Conservation (phyloP, 768 basidiomycete species). For the Panaeolus papilionaceus region DNA sequence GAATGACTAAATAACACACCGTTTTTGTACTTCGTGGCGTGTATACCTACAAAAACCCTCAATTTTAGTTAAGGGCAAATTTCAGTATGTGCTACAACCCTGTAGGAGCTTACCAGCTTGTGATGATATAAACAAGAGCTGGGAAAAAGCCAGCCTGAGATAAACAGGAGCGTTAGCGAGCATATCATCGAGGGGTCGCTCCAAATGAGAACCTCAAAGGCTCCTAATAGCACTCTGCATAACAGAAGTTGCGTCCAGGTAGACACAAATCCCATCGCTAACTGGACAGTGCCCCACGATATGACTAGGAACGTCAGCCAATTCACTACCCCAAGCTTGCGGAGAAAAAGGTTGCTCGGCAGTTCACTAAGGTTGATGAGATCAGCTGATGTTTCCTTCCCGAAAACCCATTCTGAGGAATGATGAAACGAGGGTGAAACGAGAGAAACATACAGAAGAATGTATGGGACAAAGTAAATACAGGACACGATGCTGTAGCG, state of each 20-base stretch:
- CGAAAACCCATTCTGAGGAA: not conserved
- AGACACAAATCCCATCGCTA: slow-evolving; percentile 54
- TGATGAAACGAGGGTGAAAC: slow-evolving; percentile 17
- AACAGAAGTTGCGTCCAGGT: slow-evolving; percentile 47
- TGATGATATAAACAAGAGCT: slow-evolving; percentile 53
- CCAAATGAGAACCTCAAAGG: slow-evolving; percentile 42
- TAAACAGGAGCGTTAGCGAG: not conserved
- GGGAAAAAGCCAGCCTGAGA: slow-evolving; percentile 57
- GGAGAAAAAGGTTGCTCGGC: slow-evolving; percentile 50
- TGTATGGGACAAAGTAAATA: slow-evolving; percentile 55
- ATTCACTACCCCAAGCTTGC: slow-evolving; percentile 47
- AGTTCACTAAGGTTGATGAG: slow-evolving; percentile 39
- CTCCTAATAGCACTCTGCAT: slow-evolving; percentile 47
- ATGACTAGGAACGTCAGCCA: slow-evolving; percentile 49
- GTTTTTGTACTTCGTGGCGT: slow-evolving; percentile 56
- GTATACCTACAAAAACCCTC: slow-evolving; percentile 45
- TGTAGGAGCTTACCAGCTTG: slow-evolving; percentile 46
- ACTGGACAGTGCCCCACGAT: slow-evolving; percentile 50
- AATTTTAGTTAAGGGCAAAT: slow-evolving; percentile 10
- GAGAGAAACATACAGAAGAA: slow-evolving; percentile 44
- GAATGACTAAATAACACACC: slow-evolving; percentile 35
- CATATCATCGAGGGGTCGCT: not conserved
- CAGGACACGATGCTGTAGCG: slow-evolving; percentile 54
- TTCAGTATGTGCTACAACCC: not conserved
- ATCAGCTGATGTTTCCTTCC: slow-evolving; percentile 12